These are phyloP conservation scores for Dothideomycetes sp. DNA, from an alignment of 2,329 filamentous ascomycete species.

Conservation along the genomic window DNA sequence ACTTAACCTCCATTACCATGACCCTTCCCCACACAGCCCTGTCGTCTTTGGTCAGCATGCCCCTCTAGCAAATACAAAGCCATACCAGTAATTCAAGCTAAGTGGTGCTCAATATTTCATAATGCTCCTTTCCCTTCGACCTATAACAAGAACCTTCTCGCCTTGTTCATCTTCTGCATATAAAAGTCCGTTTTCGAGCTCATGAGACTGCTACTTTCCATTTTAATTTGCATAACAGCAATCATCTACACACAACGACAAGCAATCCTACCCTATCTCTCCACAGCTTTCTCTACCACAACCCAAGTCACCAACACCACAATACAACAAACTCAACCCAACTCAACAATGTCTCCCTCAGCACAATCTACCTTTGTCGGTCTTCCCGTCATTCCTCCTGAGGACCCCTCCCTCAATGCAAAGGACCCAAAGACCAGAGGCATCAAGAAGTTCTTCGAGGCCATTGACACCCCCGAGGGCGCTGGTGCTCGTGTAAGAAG, in stretches of 20 bases:
- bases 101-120: neutral
- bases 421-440: conserved; percentile 60
- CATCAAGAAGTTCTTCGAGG: conserved; percentile 74
- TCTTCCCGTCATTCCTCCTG: conserved; percentile 37
- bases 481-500: conserved; percentile 78
- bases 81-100: neutral
- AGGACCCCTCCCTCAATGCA: conserved; percentile 30
- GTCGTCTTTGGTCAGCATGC: neutral
- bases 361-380: conserved; percentile 28
- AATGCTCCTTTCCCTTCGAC: neutral
- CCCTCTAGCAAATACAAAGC: neutral
- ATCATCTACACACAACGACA: conserved; percentile 26
- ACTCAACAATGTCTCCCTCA: conserved; percentile 18
- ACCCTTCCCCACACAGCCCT: no score
- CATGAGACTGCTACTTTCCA: conserved; percentile 29
- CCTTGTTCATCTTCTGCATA: conserved; percentile 12
- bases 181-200: conserved; percentile 21
- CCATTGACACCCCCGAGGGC: conserved; percentile 77
- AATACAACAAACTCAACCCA: conserved; percentile 11
- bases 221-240: conserved; percentile 31
- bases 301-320: neutral
- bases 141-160: neutral
- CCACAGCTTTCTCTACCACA: neutral
- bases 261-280: conserved; percentile 4
- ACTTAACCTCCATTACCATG: no score